Conservation (phyloP, 2,329 filamentous ascomycete species). For the Ceratocystis papillata region DNA sequence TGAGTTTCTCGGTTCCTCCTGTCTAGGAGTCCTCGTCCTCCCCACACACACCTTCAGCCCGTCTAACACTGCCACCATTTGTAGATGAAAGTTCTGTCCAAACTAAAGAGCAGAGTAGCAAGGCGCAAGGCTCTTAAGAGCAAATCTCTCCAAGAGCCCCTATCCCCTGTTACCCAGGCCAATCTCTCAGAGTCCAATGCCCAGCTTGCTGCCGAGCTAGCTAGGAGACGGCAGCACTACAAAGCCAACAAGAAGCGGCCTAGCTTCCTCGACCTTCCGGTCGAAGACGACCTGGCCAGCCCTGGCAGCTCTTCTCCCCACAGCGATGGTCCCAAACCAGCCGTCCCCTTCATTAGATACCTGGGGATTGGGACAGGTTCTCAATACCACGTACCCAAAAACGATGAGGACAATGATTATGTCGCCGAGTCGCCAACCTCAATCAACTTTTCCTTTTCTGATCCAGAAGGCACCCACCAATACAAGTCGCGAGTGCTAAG, state of each 20-base stretch:
- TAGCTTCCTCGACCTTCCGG: slow-evolving; percentile 26
- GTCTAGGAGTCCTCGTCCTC: background rate
- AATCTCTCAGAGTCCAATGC: slow-evolving; percentile 21
- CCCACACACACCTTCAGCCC: background rate
- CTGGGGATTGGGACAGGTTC: slow-evolving; percentile 63
- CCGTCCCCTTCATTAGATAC: slow-evolving; percentile 39
- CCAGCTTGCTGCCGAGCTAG: slow-evolving; percentile 16
- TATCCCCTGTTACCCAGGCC: slow-evolving; percentile 19
- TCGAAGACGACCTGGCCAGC: slow-evolving; percentile 31
- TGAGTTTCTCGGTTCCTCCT: slow-evolving; percentile 34
- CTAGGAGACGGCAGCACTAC: slow-evolving; percentile 17
- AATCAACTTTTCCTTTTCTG: slow-evolving; percentile 79
- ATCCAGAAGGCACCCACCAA: slow-evolving; percentile 33
- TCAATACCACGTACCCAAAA: slow-evolving; percentile 31
- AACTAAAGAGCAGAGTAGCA: slow-evolving; percentile 67
- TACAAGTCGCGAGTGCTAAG: background rate
- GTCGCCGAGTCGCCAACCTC: slow-evolving; percentile 62
- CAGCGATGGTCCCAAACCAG: slow-evolving; percentile 28
- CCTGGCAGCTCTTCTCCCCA: background rate
- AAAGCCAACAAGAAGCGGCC: slow-evolving; percentile 15
- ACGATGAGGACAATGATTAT: slow-evolving; percentile 36
- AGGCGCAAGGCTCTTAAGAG: slow-evolving; percentile 23
- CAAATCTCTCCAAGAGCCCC: background rate
- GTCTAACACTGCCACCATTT: background rate
- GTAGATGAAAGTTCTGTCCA: slow-evolving; percentile 79